phyloP scores from a whole-genome alignment of 2,329 filamentous ascomycete species.

The Clarireedia homoeocarpa region DNA sequence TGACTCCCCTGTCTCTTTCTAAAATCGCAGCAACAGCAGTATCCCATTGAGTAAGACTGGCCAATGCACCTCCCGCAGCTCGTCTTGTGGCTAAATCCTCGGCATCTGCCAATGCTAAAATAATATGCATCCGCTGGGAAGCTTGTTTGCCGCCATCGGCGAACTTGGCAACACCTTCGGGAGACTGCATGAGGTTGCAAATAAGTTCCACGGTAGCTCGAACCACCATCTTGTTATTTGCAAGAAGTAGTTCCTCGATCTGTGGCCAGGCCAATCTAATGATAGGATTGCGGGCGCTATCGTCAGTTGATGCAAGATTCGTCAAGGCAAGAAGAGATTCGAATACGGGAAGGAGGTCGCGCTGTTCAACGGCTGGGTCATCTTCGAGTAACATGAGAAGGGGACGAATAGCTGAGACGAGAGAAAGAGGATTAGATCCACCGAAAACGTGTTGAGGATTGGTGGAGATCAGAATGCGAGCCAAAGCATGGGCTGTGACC shows the following conservation, averaged over 20 bases:
- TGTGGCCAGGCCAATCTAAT: conserved; percentile 66
- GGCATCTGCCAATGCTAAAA: conserved; percentile 81
- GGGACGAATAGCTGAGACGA: conserved; percentile 74
- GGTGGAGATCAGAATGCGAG: conserved; percentile 78
- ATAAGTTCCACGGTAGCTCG: conserved; percentile 82
- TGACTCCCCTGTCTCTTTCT: conserved; percentile 61
- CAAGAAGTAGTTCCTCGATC: conserved; percentile 78
- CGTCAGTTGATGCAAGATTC: conserved; percentile 77
- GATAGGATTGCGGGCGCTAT: conserved; percentile 56
- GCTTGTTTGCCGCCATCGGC: conserved; percentile 60
- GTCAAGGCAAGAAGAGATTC: conserved; percentile 88
- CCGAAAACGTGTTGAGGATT: conserved; percentile 81
- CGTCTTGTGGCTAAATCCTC: conserved; percentile 72
- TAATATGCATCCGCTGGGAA: conserved; percentile 67
- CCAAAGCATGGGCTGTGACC: conserved; percentile 70
- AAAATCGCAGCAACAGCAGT: conserved; percentile 64
- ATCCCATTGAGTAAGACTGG: conserved; percentile 74
- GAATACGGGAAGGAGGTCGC: conserved; percentile 81
- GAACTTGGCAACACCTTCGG: conserved; percentile 60
- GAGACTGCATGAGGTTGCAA: conserved; percentile 76
- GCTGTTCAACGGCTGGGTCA: conserved; percentile 52
- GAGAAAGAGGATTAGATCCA: conserved; percentile 63
- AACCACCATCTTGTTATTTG: conserved; percentile 65
- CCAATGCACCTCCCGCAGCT: conserved; percentile 82
- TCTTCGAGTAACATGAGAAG: conserved; percentile 66